These are phyloP conservation scores for Eremochloa ophiuroides DNA, from an alignment of 176 grass and related monocot species.

Conservation along the genomic window DNA sequence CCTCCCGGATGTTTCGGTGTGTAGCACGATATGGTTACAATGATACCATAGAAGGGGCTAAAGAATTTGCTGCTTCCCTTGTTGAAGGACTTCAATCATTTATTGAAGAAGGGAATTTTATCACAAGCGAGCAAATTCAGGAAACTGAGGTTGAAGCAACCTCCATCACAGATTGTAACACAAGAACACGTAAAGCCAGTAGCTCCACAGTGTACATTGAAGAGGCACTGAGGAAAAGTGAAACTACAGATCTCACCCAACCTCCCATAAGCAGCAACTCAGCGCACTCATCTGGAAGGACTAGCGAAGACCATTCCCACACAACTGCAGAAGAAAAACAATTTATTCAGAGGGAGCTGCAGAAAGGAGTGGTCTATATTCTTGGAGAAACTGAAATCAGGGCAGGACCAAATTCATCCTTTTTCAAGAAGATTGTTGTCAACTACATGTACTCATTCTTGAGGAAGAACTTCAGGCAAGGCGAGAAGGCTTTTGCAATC, in stretches of 20 bases:
- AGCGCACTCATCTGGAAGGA: background rate
- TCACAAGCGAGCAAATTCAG: too few species aligned
- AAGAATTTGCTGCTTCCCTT: slow-evolving; percentile 29
- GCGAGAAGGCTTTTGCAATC: slow-evolving; percentile 41
- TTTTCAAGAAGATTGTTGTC: slow-evolving; percentile 49
- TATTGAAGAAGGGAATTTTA: slow-evolving; percentile 26
- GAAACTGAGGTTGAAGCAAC: background rate
- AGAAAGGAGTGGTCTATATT: slow-evolving; percentile 54
- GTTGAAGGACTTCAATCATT: slow-evolving; percentile 16
- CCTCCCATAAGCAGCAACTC: background rate
- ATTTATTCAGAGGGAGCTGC: slow-evolving; percentile 24
- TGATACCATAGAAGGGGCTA: slow-evolving; percentile 24
- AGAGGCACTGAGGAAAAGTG: background rate
- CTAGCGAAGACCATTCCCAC: background rate
- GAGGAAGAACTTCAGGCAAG: slow-evolving; percentile 54
- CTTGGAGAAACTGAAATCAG: slow-evolving; percentile 43
- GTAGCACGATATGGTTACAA: slow-evolving; percentile 52
- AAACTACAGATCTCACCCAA: background rate
- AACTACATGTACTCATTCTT: slow-evolving; percentile 45
- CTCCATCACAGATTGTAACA: background rate
- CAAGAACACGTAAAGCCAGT: background rate
- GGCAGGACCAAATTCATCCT: slow-evolving; percentile 8
- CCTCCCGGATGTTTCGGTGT: slow-evolving; percentile 39
- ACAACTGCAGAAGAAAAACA: slow-evolving; percentile 6
- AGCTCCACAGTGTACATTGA: slow-evolving; percentile 18